Conservation (phyloP, 164 flowering plant species). For the Chimonanthus salicifolius region DNA sequence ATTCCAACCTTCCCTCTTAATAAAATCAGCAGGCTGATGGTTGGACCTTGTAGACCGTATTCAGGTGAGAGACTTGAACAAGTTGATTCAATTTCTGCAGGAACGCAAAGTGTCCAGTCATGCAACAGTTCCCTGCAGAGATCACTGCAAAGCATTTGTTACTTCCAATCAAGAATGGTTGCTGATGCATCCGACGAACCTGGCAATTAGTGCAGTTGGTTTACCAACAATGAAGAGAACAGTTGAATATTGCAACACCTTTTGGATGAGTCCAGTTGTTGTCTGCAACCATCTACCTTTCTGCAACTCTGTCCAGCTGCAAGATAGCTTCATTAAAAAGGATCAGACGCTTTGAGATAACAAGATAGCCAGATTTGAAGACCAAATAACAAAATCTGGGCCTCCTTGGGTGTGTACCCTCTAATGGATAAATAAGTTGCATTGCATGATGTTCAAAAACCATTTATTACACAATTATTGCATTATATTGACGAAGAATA, state of each 20-base stretch:
- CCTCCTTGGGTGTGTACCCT: not conserved
- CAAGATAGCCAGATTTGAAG: not conserved
- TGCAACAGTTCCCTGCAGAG: not conserved
- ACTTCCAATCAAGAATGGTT: not conserved
- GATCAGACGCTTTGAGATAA: slow-evolving; percentile 6
- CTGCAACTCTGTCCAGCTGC: not conserved
- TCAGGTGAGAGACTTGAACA: not conserved
- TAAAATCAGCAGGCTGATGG: not conserved
- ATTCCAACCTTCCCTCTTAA: not conserved
- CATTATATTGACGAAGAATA: slow-evolving; percentile 43
- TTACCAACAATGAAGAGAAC: not conserved
- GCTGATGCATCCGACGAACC: not conserved
- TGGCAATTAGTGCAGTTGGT: not conserved
- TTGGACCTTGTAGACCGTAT: not conserved
- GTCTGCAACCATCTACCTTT: not conserved
- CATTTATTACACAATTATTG: slow-evolving; percentile 23
- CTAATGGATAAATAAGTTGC: not conserved
- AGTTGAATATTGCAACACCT: not conserved
- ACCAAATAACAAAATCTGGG: not conserved
- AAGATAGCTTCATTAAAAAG: slow-evolving; percentile 7
- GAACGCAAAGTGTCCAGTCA: not conserved
- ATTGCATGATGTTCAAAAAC: not conserved
- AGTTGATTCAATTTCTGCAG: not conserved
- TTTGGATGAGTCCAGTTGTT: slow-evolving; percentile 1
- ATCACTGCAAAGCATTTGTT: too few relatives aligned